A percentile compares a stretch with the other conserved stretches of the same genome.
phyloP scores from a whole-genome alignment of 805 yeast genomes.

The Nematodospora valgi region DNA sequence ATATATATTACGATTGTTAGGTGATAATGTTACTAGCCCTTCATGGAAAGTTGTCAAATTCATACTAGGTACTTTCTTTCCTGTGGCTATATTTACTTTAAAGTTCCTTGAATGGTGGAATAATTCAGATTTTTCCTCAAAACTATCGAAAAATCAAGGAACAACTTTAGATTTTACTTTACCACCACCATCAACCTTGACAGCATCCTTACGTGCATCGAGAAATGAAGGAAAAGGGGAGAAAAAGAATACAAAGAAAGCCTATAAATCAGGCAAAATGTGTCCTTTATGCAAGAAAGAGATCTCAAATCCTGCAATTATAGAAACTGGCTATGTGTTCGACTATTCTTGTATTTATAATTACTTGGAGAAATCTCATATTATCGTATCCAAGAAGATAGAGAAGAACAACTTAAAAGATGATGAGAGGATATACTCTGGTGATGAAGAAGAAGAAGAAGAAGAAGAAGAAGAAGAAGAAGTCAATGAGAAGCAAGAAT shows the following conservation, averaged over 20 bases:
- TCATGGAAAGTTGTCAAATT: slow-evolving; percentile 28
- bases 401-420: slow-evolving; percentile 12
- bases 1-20: slow-evolving; percentile 22
- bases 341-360: slow-evolving; percentile 84
- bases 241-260: slow-evolving; percentile 11
- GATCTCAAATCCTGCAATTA: slow-evolving; percentile 75
- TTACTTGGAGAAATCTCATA: slow-evolving; percentile 50
- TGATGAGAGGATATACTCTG: slow-evolving; percentile 8
- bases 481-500: slow-evolving; percentile 6
- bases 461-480: slow-evolving; percentile 12
- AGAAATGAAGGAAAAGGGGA: slow-evolving; percentile 7
- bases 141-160: slow-evolving; percentile 48
- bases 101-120: slow-evolving; percentile 95
- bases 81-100: slow-evolving; percentile 74
- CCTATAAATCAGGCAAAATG: slow-evolving; percentile 26
- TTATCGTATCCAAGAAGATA: slow-evolving; percentile 21
- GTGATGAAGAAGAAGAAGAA: no score
- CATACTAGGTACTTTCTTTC: slow-evolving; percentile 56
- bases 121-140: slow-evolving; percentile 65
- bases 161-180: slow-evolving; percentile 45
- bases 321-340: slow-evolving; percentile 89
- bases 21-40: slow-evolving; percentile 22
- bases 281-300: slow-evolving; percentile 72
- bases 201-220: slow-evolving; percentile 10
- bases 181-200: slow-evolving; percentile 43